These are phyloP conservation scores for Russula earlei DNA, from an alignment of 768 basidiomycete species.

Conservation along the genomic window DNA sequence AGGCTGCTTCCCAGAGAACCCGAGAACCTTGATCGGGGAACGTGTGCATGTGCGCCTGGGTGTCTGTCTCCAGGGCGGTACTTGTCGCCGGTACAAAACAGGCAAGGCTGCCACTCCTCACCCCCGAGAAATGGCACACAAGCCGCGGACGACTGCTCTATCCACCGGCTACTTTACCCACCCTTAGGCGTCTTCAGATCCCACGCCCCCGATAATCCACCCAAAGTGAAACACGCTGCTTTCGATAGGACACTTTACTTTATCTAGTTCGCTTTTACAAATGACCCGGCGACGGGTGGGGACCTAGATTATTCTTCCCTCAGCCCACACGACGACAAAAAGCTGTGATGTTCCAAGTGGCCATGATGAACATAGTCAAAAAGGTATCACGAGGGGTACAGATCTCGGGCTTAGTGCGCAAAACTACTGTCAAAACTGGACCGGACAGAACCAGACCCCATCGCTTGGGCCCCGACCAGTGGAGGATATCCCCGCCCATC, in stretches of 20 bases:
- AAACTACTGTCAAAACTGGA: slow-evolving; percentile 14
- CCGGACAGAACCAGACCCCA: not conserved
- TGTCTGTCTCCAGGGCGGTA: slow-evolving; percentile 15
- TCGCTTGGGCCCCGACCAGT: not conserved
- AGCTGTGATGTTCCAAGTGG: not conserved
- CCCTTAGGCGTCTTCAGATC: slow-evolving; percentile 3
- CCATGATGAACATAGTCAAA: not conserved
- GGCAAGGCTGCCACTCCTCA: slow-evolving; percentile 5
- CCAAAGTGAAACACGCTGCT: slow-evolving; percentile 3
- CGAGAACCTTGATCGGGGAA: slow-evolving; percentile 17
- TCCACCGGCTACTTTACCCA: not conserved
- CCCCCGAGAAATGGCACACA: slow-evolving; percentile 2
- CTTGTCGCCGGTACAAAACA: slow-evolving; percentile 8
- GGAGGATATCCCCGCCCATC: slow-evolving; percentile 10
- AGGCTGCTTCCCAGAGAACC: slow-evolving; percentile 1
- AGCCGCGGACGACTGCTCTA: slow-evolving; percentile 6
- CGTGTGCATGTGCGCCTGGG: not conserved
- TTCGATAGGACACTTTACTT: not conserved
- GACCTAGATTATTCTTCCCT: not conserved
- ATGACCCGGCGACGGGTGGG: not conserved
- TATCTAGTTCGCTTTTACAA: not conserved
- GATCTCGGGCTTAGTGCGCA: slow-evolving; percentile 16
- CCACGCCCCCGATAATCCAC: not conserved
- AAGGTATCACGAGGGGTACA: slow-evolving; percentile 14
- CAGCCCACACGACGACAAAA: not conserved